Percentiles rank a stretch among this genome's conserved stretches.
These are phyloP conservation scores for Aspergillus sp. DNA, from an alignment of 2,329 filamentous ascomycete genomes.

Conservation along the genomic window DNA sequence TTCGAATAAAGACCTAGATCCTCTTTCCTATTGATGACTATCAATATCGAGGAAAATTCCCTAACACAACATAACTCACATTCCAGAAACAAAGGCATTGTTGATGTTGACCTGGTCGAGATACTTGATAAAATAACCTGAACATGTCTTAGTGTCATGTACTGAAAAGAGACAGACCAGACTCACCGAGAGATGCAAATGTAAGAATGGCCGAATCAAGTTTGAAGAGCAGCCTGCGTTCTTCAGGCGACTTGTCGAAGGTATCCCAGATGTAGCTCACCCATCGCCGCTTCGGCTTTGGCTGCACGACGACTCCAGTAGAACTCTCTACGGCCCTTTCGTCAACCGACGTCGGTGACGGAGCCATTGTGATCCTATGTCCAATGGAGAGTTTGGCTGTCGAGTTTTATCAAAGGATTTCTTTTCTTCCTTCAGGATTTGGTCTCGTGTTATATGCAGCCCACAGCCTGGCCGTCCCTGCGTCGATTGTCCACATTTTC, in stretches of 20 bases:
- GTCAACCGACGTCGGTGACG: conserved; percentile 3
- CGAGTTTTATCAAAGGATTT: neutral
- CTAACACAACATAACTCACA: conserved; percentile 23
- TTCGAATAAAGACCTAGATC: conserved; percentile 51
- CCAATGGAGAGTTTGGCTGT: neutral
- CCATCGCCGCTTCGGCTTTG: conserved; percentile 37
- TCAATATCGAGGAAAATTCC: neutral
- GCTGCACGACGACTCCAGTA: conserved; percentile 13
- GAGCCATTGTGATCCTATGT: conserved; percentile 13
- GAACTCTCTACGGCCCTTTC: conserved; percentile 9
- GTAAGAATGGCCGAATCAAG: conserved; percentile 46
- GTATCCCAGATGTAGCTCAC: conserved; percentile 50
- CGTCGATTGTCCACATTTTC: no score
- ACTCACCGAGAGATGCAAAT: conserved; percentile 40
- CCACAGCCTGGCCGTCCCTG: no score
- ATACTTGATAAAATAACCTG: conserved; percentile 50
- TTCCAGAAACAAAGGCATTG: conserved; percentile 45
- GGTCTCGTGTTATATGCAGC: no score
- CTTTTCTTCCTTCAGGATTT: no score
- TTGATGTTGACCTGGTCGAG: conserved; percentile 44
- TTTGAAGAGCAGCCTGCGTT: conserved; percentile 47
- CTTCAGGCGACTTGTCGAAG: conserved; percentile 48
- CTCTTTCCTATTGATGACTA: conserved; percentile 39
- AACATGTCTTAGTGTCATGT: no score
- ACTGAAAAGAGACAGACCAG: neutral